A percentile compares a stretch with the other conserved stretches of the same genome.
Conservation (phyloP, 2,329 filamentous ascomycete genomes). For the Alternaria consortialis region DNA sequence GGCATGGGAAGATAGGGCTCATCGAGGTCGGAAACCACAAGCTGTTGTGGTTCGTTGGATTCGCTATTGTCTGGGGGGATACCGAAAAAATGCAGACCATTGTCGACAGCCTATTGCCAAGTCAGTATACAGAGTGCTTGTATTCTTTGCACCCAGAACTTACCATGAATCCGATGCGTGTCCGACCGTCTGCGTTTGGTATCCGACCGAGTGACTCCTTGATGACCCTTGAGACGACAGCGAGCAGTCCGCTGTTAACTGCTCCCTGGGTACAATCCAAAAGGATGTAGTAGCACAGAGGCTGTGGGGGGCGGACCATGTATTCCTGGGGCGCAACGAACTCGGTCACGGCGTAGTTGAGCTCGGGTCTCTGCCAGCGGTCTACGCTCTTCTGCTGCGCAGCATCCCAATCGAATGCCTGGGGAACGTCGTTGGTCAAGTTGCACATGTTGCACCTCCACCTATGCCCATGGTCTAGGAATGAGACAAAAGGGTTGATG, state of each 20-base stretch:
- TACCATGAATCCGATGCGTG: slow-evolving; percentile 88
- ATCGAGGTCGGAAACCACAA: slow-evolving; percentile 93
- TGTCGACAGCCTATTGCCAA: slow-evolving; percentile 72
- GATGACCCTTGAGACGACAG: slow-evolving; percentile 91
- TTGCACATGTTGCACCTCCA: slow-evolving; percentile 99
- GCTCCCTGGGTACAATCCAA: slow-evolving; percentile 63
- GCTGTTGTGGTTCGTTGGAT: slow-evolving; percentile 84
- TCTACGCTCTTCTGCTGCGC: slow-evolving; percentile 90
- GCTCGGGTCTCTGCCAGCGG: slow-evolving; percentile 87
- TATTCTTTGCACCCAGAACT: neutral
- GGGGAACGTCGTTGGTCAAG: slow-evolving; percentile 97
- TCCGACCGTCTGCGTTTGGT: slow-evolving; percentile 95
- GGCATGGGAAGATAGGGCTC: slow-evolving; percentile 97
- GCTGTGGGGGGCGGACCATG: slow-evolving; percentile 97
- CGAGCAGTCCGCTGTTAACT: slow-evolving; percentile 81
- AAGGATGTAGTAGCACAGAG: slow-evolving; percentile 56
- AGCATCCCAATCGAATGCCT: slow-evolving; percentile 98
- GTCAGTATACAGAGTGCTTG: neutral
- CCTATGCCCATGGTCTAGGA: slow-evolving; percentile 94
- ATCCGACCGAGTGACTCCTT: slow-evolving; percentile 94
- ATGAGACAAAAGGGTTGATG: slow-evolving; percentile 91
- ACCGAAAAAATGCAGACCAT: slow-evolving; percentile 93
- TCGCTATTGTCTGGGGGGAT: slow-evolving; percentile 90
- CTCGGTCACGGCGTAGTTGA: slow-evolving; percentile 96
- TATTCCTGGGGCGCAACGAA: slow-evolving; percentile 99